Conservation (phyloP, 768 basidiomycete species). For the Collybiopsis confluens region DNA sequence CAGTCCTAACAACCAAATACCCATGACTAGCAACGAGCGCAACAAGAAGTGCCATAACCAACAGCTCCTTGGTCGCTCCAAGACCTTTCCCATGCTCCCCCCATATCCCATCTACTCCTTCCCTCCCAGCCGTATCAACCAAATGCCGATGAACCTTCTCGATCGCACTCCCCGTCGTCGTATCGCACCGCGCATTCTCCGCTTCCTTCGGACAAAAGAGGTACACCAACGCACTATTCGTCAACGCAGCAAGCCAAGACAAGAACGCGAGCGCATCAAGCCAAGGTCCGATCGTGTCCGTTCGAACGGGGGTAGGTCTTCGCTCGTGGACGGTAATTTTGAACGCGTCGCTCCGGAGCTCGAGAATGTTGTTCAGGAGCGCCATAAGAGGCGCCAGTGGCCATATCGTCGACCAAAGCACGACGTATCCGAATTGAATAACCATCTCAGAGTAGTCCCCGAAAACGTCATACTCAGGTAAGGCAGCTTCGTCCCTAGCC, state of each 20-base stretch:
- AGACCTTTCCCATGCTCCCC: constrained; percentile 3
- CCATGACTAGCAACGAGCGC: constrained; percentile 81
- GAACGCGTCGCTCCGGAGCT: constrained; percentile 90
- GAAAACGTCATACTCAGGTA: constrained; percentile 62
- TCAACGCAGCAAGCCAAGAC: constrained; percentile 84
- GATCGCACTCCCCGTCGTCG: neutral
- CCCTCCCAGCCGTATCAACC: neutral
- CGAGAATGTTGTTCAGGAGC: constrained; percentile 87
- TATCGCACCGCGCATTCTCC: too few species aligned
- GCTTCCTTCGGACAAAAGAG: constrained; percentile 64
- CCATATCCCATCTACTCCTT: constrained; percentile 4
- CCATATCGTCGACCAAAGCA: constrained; percentile 93
- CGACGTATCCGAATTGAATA: constrained; percentile 90
- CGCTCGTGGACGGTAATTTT: constrained; percentile 87
- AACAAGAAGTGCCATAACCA: constrained; percentile 66
- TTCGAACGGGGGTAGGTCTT: constrained; percentile 80
- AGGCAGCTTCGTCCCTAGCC: constrained; percentile 40
- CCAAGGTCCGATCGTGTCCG: constrained; percentile 94
- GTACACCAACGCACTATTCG: constrained; percentile 87
- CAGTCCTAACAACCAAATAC: constrained; percentile 62
- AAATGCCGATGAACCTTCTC: constrained; percentile 6
- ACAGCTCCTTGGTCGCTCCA: constrained; percentile 44
- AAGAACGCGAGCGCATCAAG: constrained; percentile 83
- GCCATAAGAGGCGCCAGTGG: constrained; percentile 87
- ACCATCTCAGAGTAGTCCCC: constrained; percentile 96